phyloP scores from a whole-genome alignment of 495 filamentous ascomycete genomes.

The Penicillium coprophilum region DNA sequence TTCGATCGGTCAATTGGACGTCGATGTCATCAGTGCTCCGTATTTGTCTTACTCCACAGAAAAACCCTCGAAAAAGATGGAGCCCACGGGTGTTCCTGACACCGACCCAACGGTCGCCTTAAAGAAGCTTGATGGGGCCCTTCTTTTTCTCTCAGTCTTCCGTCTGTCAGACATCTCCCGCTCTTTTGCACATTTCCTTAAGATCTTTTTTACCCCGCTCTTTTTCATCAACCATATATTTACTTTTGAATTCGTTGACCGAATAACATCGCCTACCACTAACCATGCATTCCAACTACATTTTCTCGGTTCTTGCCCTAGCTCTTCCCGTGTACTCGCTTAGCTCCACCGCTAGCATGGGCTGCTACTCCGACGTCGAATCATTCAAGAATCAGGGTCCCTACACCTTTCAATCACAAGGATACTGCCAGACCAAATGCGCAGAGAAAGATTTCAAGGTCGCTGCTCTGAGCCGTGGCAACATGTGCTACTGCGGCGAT shows the following conservation, averaged over 20 bases:
- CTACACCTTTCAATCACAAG: constrained; percentile 31
- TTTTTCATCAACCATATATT: not conserved
- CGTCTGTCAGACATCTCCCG: not conserved
- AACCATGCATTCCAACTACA: constrained; percentile 18
- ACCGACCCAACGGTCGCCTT: constrained; percentile 1
- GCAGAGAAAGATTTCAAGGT: constrained; percentile 25
- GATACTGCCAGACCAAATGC: constrained; percentile 36
- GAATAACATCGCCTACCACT: not conserved
- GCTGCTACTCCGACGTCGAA: constrained; percentile 38
- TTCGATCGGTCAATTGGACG: not conserved
- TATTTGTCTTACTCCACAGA: constrained; percentile 2
- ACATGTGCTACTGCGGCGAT: constrained; percentile 40
- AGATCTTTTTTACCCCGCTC: not conserved
- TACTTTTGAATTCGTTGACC: constrained; percentile 8
- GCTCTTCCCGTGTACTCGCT: constrained; percentile 22
- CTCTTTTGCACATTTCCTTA: constrained; percentile 8
- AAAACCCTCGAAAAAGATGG: constrained; percentile 11
- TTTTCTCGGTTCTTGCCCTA: constrained; percentile 32
- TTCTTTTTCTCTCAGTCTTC: not conserved
- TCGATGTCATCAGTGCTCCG: constrained; percentile 10
- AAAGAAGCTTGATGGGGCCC: constrained; percentile 7
- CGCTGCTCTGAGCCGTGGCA: constrained; percentile 32
- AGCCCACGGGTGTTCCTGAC: constrained; percentile 5
- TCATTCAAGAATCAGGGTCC: constrained; percentile 22
- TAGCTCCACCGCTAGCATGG: constrained; percentile 17